Percentiles rank a stretch among this genome's conserved stretches.
These are phyloP conservation scores for Spathaspora sp. DNA, from an alignment of 805 yeast genomes.

Conservation along the genomic window DNA sequence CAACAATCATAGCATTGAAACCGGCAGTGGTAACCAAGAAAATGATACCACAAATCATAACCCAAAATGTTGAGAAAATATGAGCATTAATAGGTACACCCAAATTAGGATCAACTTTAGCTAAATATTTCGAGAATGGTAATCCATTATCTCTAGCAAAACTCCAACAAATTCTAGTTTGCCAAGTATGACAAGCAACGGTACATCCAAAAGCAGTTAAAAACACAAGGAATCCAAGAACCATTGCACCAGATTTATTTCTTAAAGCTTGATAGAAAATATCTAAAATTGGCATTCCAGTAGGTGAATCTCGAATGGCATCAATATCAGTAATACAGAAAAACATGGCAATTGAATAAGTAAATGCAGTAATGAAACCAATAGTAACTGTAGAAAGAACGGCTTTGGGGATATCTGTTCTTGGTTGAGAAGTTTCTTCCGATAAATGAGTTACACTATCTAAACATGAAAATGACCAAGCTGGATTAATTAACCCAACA, in stretches of 20 bases:
- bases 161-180: constrained; percentile 42
- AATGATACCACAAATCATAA: constrained; percentile 17
- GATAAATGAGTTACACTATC: constrained; percentile 42
- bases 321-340: constrained; percentile 32
- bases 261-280: constrained; percentile 37
- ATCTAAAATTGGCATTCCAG: constrained; percentile 40
- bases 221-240: constrained; percentile 31
- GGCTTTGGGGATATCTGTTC: constrained; percentile 36
- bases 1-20: constrained; percentile 32
- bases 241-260: constrained; percentile 32
- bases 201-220: constrained; percentile 37
- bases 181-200: constrained; percentile 40
- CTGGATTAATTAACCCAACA: constrained; percentile 36
- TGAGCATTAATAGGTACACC: constrained; percentile 41
- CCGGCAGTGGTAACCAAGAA: constrained; percentile 37
- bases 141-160: constrained; percentile 42
- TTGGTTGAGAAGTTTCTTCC: constrained; percentile 37
- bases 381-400: constrained; percentile 38
- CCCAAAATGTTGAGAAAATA: constrained; percentile 29
- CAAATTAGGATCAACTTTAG: constrained; percentile 33
- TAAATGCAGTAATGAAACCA: constrained; percentile 36
- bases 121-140: constrained; percentile 37
- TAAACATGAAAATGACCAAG: constrained; percentile 37
- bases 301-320: constrained; percentile 21
- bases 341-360: constrained; percentile 39